These are phyloP conservation scores for Fraxinus angustifolia DNA, from an alignment of 305 asterid species.

Conservation along the genomic window DNA sequence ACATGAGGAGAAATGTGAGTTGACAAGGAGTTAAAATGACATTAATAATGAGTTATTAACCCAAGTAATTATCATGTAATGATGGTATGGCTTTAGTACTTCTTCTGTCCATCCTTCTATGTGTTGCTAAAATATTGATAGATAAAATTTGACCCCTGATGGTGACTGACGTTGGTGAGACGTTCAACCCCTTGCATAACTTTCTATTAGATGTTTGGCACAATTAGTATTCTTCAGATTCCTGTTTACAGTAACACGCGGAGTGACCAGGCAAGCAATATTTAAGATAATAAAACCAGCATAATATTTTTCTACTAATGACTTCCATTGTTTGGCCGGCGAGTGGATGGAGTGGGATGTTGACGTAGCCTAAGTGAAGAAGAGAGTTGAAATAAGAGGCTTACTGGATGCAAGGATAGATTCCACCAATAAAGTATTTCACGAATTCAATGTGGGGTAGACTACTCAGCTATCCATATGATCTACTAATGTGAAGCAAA, in stretches of 20 bases:
- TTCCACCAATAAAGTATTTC: not conserved
- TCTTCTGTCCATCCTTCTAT: not conserved
- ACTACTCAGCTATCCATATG: conserved; percentile 5
- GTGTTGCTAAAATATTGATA: not conserved
- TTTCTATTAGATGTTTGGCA: not conserved
- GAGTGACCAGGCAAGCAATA: not conserved
- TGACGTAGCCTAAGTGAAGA: not conserved
- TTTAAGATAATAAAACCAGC: not conserved
- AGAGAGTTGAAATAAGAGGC: not conserved
- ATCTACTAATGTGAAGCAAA: not conserved
- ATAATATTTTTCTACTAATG: not conserved
- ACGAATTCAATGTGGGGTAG: not conserved
- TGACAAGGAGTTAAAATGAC: not conserved
- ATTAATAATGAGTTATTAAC: not conserved
- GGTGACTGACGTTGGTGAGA: not conserved
- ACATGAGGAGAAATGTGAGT: not conserved
- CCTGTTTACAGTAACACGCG: not conserved
- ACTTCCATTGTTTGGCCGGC: not conserved
- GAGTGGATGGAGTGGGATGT: not conserved
- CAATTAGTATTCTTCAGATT: not conserved
- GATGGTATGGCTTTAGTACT: not conserved
- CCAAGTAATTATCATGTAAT: not conserved
- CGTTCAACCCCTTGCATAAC: not conserved
- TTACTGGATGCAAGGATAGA: not conserved
- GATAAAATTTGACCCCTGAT: not conserved